phyloP scores from a whole-genome alignment of 148 eudicot species.

The Chenopodium berlandieri region DNA sequence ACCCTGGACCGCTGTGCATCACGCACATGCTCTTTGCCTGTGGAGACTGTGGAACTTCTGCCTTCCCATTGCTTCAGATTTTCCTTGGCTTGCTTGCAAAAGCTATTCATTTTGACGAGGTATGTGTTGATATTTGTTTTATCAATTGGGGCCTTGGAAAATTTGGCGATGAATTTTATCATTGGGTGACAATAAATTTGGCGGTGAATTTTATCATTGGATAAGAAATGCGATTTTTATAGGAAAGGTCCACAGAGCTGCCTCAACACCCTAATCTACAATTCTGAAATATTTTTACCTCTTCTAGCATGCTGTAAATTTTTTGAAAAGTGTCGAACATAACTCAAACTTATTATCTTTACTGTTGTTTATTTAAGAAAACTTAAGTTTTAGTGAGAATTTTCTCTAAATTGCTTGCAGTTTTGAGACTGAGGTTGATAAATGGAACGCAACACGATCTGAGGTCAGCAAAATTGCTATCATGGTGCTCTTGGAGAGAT shows the following conservation, averaged over 20 bases:
- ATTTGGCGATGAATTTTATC: not conserved
- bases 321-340: not conserved
- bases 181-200: not conserved
- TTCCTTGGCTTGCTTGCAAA: constrained; percentile 85
- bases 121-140: constrained; percentile 19
- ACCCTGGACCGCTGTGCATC: constrained; percentile 97
- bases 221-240: not conserved
- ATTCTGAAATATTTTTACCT: not conserved
- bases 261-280: not conserved
- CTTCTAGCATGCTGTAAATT: not conserved
- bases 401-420: constrained; percentile 29
- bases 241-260: not conserved
- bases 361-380: not conserved
- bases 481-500: constrained; percentile 72
- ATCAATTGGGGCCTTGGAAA: not conserved
- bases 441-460: constrained; percentile 55
- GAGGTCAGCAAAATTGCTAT: constrained; percentile 76
- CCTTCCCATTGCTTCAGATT: constrained; percentile 95
- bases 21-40: constrained; percentile 88
- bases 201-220: not conserved
- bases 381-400: not conserved
- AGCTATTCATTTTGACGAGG: constrained; percentile 83
- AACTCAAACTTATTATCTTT: not conserved
- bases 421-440: constrained; percentile 41
- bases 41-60: constrained; percentile 90